Evolutionary conservation across 495 filamentous ascomycete genomes (phyloP).

Genomic region (Paragyromitra xinjiangensis): DNA sequence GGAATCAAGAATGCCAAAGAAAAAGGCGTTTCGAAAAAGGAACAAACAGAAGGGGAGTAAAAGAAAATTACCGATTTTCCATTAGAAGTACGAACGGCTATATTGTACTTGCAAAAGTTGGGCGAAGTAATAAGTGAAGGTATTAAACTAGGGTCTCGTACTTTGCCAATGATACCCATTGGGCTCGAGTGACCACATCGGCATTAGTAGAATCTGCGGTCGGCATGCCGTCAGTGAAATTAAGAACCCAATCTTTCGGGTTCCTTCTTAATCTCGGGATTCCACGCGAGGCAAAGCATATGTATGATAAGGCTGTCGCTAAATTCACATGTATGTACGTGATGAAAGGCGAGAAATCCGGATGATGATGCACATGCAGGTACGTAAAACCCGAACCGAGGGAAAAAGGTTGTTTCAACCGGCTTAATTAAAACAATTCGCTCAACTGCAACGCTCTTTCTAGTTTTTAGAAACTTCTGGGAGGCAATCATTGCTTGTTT

Average conservation of each 20-base stretch:
- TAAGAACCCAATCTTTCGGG: constrained; percentile 32
- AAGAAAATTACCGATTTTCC: constrained; percentile 61
- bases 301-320: constrained; percentile 39
- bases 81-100: constrained; percentile 75
- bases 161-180: constrained; percentile 78
- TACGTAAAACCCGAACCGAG: constrained; percentile 39
- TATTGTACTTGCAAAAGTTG: constrained; percentile 84
- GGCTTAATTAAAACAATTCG: constrained; percentile 47
- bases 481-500: constrained; percentile 83
- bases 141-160: constrained; percentile 79
- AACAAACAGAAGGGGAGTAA: constrained; percentile 39
- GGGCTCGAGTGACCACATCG: constrained; percentile 73
- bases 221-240: constrained; percentile 46
- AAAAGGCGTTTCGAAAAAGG: constrained; percentile 39
- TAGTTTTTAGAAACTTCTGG: constrained; percentile 68
- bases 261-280: constrained; percentile 41
- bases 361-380: constrained; percentile 34
- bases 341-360: constrained; percentile 11
- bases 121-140: constrained; percentile 72
- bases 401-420: constrained; percentile 51
- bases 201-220: constrained; percentile 89
- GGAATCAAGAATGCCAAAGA: constrained; percentile 28
- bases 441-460: constrained; percentile 74
- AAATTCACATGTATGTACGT: constrained; percentile 27
- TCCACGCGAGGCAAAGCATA: constrained; percentile 40